phyloP scores from a whole-genome alignment of 768 basidiomycete genomes.

The Daedaleopsis nitida region DNA sequence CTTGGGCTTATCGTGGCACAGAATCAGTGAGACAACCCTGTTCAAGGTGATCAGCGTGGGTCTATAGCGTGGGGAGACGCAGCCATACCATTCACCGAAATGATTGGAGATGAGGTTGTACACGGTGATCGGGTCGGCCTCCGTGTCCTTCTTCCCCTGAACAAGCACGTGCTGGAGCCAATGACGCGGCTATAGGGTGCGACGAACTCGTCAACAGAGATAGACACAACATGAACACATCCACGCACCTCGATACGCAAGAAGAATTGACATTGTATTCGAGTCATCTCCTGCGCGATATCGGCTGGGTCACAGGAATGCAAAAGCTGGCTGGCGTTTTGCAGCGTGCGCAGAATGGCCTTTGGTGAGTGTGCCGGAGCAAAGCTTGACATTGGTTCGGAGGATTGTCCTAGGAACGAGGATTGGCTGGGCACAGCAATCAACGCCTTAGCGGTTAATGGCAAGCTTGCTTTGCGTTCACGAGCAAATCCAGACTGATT shows the following conservation, averaged over 20 bases:
- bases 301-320: slow-evolving; percentile 58
- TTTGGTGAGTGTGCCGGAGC: slow-evolving; percentile 49
- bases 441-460: slow-evolving; percentile 49
- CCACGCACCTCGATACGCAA: slow-evolving; percentile 69
- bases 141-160: slow-evolving; percentile 63
- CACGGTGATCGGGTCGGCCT: slow-evolving; percentile 67
- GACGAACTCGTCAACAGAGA: neutral
- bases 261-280: slow-evolving; percentile 69
- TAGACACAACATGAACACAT: neutral
- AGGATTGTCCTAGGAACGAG: neutral
- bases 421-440: slow-evolving; percentile 34
- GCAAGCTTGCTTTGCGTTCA: slow-evolving; percentile 73
- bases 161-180: slow-evolving; percentile 82
- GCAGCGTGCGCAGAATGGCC: slow-evolving; percentile 64
- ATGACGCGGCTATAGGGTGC: slow-evolving; percentile 67
- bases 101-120: slow-evolving; percentile 82
- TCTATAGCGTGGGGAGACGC: neutral
- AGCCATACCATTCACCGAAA: slow-evolving; percentile 74
- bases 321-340: slow-evolving; percentile 58
- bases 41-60: slow-evolving; percentile 2
- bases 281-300: slow-evolving; percentile 86
- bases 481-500: slow-evolving; percentile 32
- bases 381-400: slow-evolving; percentile 20
- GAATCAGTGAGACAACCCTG: slow-evolving; percentile 90
- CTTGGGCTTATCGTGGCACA: slow-evolving; percentile 81